Evolutionary conservation across 495 filamentous ascomycete genomes (phyloP).

Genomic region (Entonaema liquescens): DNA sequence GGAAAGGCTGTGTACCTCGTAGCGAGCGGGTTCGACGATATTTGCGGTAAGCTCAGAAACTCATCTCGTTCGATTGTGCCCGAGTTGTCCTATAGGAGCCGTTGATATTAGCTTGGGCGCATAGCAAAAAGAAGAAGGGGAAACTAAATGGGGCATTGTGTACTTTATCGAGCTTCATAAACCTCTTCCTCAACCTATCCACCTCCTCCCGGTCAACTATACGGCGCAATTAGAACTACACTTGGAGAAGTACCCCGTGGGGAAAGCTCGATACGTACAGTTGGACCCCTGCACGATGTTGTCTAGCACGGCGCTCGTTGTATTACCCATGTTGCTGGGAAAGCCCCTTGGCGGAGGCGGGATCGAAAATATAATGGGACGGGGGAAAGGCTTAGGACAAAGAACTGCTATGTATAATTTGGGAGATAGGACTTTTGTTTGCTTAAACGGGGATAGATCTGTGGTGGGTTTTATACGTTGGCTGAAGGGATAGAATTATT

Average conservation of each 20-base stretch:
- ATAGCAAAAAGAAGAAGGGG: not conserved
- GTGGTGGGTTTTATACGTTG: not conserved
- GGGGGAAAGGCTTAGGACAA: not conserved
- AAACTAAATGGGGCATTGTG: slow-evolving; percentile 23
- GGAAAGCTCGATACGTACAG: slow-evolving; percentile 63
- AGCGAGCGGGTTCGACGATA: slow-evolving; percentile 96
- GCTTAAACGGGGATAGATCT: not conserved
- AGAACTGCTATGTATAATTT: not conserved
- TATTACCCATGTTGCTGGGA: slow-evolving; percentile 75
- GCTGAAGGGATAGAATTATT: not conserved
- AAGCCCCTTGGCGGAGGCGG: slow-evolving; percentile 31
- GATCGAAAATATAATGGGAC: slow-evolving; percentile 1
- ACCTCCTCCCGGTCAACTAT: slow-evolving; percentile 97
- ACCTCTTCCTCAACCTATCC: slow-evolving; percentile 91
- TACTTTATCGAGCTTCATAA: slow-evolving; percentile 99
- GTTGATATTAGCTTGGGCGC: slow-evolving; percentile 5
- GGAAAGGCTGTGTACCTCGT: slow-evolving; percentile 70
- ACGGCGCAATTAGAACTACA: slow-evolving; percentile 13
- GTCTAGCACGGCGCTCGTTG: slow-evolving; percentile 84
- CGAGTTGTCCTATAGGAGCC: slow-evolving; percentile 79
- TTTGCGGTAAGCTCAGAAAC: slow-evolving; percentile 95
- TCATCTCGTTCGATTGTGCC: slow-evolving; percentile 99
- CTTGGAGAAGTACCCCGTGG: not conserved
- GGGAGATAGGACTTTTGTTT: not conserved
- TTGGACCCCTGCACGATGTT: slow-evolving; percentile 96